Evolutionary conservation across 1,284 basidiomycete genomes (phyloP), one percentile per base, ranked within the genome.

Genomic region (Ganoderma leucocontextum): DNA sequence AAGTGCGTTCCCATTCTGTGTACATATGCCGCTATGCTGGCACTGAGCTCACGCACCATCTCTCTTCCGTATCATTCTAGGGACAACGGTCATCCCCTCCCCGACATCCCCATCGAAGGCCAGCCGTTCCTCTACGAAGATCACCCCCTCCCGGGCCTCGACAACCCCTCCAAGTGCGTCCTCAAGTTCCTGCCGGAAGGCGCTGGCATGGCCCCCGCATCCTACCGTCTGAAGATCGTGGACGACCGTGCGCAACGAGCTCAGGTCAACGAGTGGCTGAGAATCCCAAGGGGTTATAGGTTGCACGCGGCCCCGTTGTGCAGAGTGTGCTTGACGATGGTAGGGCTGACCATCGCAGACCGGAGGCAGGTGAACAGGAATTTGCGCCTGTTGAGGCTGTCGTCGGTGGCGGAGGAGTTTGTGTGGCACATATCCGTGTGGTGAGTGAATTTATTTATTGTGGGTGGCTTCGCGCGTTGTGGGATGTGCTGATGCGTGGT

Each of bases 101-200:
- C 41, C 41, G 15, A 42, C 15, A 17, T 13, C 41, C 41, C 41
- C 1, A 17, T 19, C 15, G 47, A 49, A 49, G 47, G 47, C n/a
- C 29, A 36, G 6, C 15, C 29, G 13, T 44, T 19, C 47, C 47
- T 29, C 13, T 52, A 25, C 12, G 58, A 12, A n/a, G 66, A 60
- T 15, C 58, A 61, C 60, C 33, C 52, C 9, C 52, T 64, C 22
- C n/a, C 66, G n/a, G n/a, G n/a, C 0, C 47, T 57, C 13, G 57
- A 44, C 15, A 15, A n/a, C 29, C 29, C 29, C 2, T 29, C 29
- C 29, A 25, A 55, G 25, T 39, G 57, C 15, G 53, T 44, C 25
- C 42, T 64, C 59, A 68, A 57, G 59, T 47, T 64, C n/a, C 63
- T 62, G 35, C 67, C 63, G 22, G 60, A 63, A n/a, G 63, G 57